Conservation (phyloP, 1,284 basidiomycete genomes). For the Naganishia sp. region DNA sequence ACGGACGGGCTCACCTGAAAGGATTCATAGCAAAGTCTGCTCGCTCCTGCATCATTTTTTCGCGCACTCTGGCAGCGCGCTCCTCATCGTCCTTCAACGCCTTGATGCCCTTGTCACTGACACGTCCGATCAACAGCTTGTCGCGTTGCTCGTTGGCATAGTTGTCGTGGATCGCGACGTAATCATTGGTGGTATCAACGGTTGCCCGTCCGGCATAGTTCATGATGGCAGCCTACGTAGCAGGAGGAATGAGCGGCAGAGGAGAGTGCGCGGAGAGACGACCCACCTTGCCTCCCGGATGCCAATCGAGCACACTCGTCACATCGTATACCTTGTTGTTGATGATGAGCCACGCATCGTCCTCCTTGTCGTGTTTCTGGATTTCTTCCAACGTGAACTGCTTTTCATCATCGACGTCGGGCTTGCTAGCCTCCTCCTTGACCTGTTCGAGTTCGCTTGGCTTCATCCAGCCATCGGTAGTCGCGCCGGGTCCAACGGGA, state of each 20-base stretch:
- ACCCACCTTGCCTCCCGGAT: constrained; percentile 33
- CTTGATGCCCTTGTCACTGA: constrained; percentile 34
- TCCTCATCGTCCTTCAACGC: constrained; percentile 33
- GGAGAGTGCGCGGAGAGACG: background rate
- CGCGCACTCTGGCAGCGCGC: constrained; percentile 29
- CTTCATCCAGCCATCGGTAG: constrained; percentile 36
- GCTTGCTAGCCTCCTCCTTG: constrained; percentile 24
- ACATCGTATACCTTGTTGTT: constrained; percentile 38
- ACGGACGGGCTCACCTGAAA: constrained; percentile 20
- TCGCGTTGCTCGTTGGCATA: constrained; percentile 36
- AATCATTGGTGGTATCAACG: constrained; percentile 33
- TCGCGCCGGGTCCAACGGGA: constrained; percentile 33
- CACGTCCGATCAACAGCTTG: constrained; percentile 34
- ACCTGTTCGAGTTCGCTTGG: constrained; percentile 30
- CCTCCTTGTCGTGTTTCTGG: constrained; percentile 30
- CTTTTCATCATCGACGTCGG: constrained; percentile 24
- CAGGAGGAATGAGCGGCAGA: too few relatives aligned
- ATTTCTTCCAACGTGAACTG: constrained; percentile 33
- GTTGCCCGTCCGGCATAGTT: constrained; percentile 37
- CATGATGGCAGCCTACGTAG: constrained; percentile 32
- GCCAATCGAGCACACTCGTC: constrained; percentile 33
- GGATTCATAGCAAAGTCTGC: constrained; percentile 32
- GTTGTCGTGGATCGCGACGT: constrained; percentile 35
- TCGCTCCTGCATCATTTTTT: constrained; percentile 29
- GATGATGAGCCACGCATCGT: constrained; percentile 36